A percentile compares a stretch with the other conserved stretches of the same genome.
Conservation (phyloP, 352 stramenopile genomes). For the Pythium brachiatum region DNA sequence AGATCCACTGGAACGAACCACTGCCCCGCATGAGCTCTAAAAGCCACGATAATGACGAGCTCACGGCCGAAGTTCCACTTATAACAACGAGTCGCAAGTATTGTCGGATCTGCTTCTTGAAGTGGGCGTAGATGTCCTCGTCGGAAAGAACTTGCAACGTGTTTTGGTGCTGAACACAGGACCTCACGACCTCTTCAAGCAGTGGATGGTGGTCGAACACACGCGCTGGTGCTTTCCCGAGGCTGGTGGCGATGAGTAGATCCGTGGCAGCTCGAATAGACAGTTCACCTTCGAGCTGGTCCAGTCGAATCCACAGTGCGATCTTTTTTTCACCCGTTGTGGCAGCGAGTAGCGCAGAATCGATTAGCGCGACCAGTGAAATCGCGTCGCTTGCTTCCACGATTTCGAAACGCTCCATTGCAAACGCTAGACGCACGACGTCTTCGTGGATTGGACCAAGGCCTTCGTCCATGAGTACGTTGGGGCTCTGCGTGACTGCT, state of each 20-base stretch:
- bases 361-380: not conserved
- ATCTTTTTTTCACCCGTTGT: not conserved
- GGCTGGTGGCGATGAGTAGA: constrained; percentile 26
- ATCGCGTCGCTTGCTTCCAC: not conserved
- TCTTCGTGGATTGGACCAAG: not conserved
- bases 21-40: constrained; percentile 12
- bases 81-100: constrained; percentile 53
- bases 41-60: not conserved
- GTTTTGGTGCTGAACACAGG: constrained; percentile 34
- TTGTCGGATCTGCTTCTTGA: constrained; percentile 29
- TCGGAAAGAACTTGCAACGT: constrained; percentile 37
- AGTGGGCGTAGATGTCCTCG: constrained; percentile 28
- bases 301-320: constrained; percentile 8
- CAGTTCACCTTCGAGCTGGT: not conserved
- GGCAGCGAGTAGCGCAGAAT: not conserved
- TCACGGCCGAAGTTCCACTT: not conserved
- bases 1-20: constrained; percentile 19
- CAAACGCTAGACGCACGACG: not conserved
- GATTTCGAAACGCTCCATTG: constrained; percentile 5
- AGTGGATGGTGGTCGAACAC: constrained; percentile 34
- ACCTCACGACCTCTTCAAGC: constrained; percentile 31
- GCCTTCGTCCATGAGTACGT: constrained; percentile 8
- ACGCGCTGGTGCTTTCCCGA: constrained; percentile 34
- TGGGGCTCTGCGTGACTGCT: constrained; percentile 3
- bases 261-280: not conserved